These are phyloP conservation scores for Silybum marianum DNA, from an alignment of 129 eudicot genomes.

Conservation along the genomic window DNA sequence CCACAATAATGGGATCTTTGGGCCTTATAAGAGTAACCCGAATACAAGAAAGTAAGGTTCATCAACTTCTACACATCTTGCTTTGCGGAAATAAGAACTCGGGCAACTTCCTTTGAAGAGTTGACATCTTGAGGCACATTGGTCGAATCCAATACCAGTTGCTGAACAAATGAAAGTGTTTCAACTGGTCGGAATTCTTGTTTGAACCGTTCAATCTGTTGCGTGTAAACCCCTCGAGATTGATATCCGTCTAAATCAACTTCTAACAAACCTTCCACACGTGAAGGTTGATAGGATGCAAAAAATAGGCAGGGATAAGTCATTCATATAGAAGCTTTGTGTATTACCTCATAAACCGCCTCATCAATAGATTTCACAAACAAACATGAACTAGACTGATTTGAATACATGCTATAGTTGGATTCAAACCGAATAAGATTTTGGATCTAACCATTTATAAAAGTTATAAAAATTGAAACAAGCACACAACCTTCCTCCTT, in stretches of 20 bases:
- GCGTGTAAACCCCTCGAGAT: constrained; percentile 25
- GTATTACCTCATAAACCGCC: constrained; percentile 22
- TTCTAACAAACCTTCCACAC: constrained; percentile 14
- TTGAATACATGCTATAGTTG: constrained; percentile 13
- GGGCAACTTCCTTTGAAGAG: constrained; percentile 9
- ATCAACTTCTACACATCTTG: background rate
- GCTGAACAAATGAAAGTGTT: constrained; percentile 29
- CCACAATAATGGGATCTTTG: too few relatives aligned
- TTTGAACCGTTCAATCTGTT: constrained; percentile 27
- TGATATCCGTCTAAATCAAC: constrained; percentile 28
- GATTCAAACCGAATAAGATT: constrained; percentile 30
- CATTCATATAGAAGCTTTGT: constrained; percentile 25
- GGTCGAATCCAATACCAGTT: constrained; percentile 22
- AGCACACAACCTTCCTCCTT: constrained; percentile 29
- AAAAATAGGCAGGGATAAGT: constrained; percentile 24
- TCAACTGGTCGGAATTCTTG: constrained; percentile 27
- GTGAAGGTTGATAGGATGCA: constrained; percentile 9
- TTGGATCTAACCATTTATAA: constrained; percentile 35
- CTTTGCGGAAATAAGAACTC: constrained; percentile 29
- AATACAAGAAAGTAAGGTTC: constrained; percentile 31
- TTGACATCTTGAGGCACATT: constrained; percentile 5
- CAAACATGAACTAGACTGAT: background rate
- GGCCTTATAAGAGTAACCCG: constrained; percentile 3
- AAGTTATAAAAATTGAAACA: constrained; percentile 33
- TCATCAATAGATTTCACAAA: constrained; percentile 33